Base-by-base conservation (phyloP, 371 early-diverging fungal species). In the Mucor irregularis region DNA sequence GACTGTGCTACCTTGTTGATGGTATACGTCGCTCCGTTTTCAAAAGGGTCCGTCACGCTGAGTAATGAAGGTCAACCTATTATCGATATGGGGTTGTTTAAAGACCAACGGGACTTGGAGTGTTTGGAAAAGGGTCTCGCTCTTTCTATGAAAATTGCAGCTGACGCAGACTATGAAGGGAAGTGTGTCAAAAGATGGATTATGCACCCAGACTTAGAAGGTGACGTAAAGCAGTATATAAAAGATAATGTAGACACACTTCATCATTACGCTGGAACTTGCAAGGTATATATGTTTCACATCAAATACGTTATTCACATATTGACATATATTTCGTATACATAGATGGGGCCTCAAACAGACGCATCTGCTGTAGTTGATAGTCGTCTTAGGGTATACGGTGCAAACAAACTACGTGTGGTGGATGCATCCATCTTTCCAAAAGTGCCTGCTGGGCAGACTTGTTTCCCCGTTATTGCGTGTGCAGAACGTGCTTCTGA, bases 381-480 rank as follows among this genome's bases (percentile, higher is more conserved):
- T 51, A 19, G 34, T 19, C 65, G 68, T 28, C 49, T 82, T 35
- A 61, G 62, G 14, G 80, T 82, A 1, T 55, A 76, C 25, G 74
- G 74, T 8, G 37, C 69, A 2, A 64, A 67, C 1, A 58, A 66
- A 3, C 54, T 82, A 19, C 57, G 83, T 5, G 73, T 82, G 1
- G 65, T 80, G 10, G 83, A 82, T 53, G 74, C 77, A 1, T 74
- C 78, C 11, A 61, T 73, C 39, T 74, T 80, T 43, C 82, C 82
- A 17, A 54, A 37, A 11, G 50, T 71, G 1, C 64, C 65, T 16
- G 62, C 62, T 9, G 71, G 71, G 8, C 67, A 67, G 49, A 67
- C 58, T 24, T 67, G 67, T 19, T 62, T 58, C 25, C 67, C 67
- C 7, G 59, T 62, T 0, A 67, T 67, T 42, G 67, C 67, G 21